Evolutionary conservation across 306 rosid genomes (phyloP).

Genomic region (Vigna unguiculata): DNA sequence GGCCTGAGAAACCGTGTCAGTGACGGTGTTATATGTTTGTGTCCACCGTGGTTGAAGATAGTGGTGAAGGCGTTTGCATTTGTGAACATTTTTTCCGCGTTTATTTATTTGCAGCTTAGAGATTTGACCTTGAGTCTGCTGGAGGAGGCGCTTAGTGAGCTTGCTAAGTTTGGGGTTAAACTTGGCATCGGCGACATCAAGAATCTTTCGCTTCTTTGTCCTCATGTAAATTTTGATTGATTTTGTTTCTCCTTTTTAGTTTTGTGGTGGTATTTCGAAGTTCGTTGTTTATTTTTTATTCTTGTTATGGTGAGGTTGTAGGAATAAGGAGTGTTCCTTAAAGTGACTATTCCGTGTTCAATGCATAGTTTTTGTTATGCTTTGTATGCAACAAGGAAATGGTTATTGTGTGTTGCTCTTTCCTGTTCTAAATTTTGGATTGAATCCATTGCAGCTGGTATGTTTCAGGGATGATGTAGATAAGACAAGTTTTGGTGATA

Average conservation of each 20-base stretch:
- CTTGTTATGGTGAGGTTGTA: neutral
- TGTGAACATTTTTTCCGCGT: constrained; percentile 66
- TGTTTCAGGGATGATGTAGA: constrained; percentile 56
- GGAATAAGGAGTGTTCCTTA: neutral
- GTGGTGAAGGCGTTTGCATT: constrained; percentile 76
- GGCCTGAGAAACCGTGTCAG: constrained; percentile 14
- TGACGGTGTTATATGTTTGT: constrained; percentile 59
- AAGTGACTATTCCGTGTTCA: neutral
- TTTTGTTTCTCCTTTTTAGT: constrained; percentile 29
- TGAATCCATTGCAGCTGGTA: constrained; percentile 60
- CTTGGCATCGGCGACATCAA: constrained; percentile 65
- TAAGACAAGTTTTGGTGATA: constrained; percentile 55
- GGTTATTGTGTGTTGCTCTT: neutral
- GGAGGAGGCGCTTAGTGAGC: constrained; percentile 65
- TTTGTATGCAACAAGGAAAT: neutral
- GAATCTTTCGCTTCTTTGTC: constrained; percentile 70
- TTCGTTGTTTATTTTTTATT: constrained; percentile 22
- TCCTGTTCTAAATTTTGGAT: constrained; percentile 40
- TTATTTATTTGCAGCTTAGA: constrained; percentile 62
- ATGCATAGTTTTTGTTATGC: constrained; percentile 17
- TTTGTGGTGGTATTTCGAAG: neutral
- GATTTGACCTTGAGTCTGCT: constrained; percentile 44
- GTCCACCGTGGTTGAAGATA: constrained; percentile 87
- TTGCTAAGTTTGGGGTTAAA: constrained; percentile 60
- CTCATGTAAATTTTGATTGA: constrained; percentile 66